phyloP scores from a whole-genome alignment of 257 asterid species.

The Solanum peruvianum region DNA sequence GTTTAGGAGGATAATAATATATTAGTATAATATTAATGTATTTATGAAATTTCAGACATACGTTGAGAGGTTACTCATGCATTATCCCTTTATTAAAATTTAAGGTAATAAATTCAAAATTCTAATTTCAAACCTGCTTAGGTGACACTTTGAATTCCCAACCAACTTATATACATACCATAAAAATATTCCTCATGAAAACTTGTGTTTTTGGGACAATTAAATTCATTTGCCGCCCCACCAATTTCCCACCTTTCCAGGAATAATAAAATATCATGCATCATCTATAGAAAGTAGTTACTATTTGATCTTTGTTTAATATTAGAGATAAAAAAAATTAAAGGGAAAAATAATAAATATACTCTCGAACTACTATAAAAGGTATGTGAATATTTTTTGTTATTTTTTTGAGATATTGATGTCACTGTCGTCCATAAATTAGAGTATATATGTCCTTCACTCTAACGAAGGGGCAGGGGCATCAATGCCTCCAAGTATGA shows the following conservation, averaged over 20 bases:
- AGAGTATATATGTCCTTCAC: too few relatives aligned
- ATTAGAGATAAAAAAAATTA: too few relatives aligned
- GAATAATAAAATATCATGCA: not conserved
- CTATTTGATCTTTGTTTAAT: too few relatives aligned
- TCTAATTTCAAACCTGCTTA: too few relatives aligned
- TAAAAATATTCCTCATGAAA: not conserved
- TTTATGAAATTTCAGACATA: too few relatives aligned
- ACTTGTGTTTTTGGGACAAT: not conserved
- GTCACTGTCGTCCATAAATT: too few relatives aligned
- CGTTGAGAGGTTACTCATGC: accelerated
- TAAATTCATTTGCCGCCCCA: not conserved
- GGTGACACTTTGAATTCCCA: not conserved
- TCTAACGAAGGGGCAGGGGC: too few relatives aligned
- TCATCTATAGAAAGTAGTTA: not conserved
- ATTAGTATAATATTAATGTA: accelerated
- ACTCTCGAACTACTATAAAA: accelerated
- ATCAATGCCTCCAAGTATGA: too few relatives aligned
- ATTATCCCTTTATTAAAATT: too few relatives aligned
- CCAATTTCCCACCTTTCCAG: not conserved
- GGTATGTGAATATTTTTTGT: accelerated
- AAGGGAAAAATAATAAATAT: too few relatives aligned
- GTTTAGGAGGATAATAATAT: accelerated
- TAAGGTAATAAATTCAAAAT: too few relatives aligned
- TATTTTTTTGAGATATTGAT: accelerated
- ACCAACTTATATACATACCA: not conserved